These are phyloP conservation scores for Pleurotus tuber-regium DNA, from an alignment of 768 basidiomycete species.

Conservation along the genomic window DNA sequence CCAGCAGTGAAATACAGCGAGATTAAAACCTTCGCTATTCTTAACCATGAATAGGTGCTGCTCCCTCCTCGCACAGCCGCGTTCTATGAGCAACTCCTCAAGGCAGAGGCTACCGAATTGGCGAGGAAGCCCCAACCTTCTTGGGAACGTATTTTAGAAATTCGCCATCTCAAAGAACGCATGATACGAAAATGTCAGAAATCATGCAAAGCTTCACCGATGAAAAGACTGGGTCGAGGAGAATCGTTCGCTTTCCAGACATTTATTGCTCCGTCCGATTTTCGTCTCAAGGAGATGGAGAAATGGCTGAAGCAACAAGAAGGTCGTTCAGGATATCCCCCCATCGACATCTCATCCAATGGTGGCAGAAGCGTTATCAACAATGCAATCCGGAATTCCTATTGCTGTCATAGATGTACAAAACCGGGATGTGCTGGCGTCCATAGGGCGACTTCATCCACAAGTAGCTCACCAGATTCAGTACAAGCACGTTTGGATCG, in stretches of 20 bases:
- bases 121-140: constrained; percentile 51
- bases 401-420: constrained; percentile 25
- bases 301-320: constrained; percentile 66
- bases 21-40: neutral
- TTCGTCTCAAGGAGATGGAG: constrained; percentile 77
- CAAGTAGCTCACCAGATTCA: neutral
- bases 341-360: constrained; percentile 10
- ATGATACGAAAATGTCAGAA: constrained; percentile 80
- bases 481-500: neutral
- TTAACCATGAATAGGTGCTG: constrained; percentile 45
- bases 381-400: constrained; percentile 10
- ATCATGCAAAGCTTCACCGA: constrained; percentile 44
- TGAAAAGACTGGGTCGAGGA: constrained; percentile 34
- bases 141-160: constrained; percentile 71
- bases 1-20: constrained; percentile 1
- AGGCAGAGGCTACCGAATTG: constrained; percentile 60
- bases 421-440: neutral
- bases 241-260: constrained; percentile 56
- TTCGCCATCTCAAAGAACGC: constrained; percentile 76
- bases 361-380: neutral
- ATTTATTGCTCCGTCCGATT: constrained; percentile 66
- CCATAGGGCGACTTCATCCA: neutral
- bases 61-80: constrained; percentile 65
- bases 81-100: constrained; percentile 65
- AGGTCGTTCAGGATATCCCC: constrained; percentile 16